These are phyloP conservation scores for Nannizzia gypsea DNA, from an alignment of 2,329 filamentous ascomycete genomes.

Conservation along the genomic window DNA sequence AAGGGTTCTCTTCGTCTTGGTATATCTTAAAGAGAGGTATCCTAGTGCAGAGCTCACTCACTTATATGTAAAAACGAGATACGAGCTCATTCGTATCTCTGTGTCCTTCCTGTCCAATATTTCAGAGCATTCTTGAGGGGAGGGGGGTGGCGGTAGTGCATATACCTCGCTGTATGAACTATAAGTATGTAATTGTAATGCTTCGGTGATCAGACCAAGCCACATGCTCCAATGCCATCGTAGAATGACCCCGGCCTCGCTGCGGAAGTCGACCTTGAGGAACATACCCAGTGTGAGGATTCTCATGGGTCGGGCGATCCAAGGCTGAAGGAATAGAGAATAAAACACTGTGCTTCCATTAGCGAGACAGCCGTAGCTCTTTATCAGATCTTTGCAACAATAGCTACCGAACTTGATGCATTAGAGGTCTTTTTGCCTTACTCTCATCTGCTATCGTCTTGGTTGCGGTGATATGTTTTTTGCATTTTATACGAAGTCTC, in stretches of 20 bases:
- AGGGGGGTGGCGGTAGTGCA: neutral
- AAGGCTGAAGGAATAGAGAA: neutral
- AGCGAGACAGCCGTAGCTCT: too few relatives aligned
- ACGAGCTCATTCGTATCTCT: neutral
- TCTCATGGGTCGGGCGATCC: neutral
- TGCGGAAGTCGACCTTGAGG: neutral
- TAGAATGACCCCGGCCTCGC: neutral
- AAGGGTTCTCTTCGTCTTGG: neutral
- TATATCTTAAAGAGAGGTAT: neutral
- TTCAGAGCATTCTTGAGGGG: neutral
- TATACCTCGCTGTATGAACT: neutral
- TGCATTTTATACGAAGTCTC: neutral
- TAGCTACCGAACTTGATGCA: too few relatives aligned
- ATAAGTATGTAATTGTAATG: neutral
- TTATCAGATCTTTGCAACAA: too few relatives aligned
- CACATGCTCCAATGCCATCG: neutral
- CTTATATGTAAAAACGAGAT: neutral
- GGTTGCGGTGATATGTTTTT: too few relatives aligned
- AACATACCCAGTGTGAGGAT: neutral
- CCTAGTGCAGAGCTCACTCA: neutral
- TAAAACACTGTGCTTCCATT: too few relatives aligned
- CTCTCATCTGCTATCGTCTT: neutral
- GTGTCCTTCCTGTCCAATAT: neutral
- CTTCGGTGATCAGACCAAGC: neutral
- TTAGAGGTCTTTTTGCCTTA: neutral